A percentile compares a stretch with the other conserved stretches of the same genome.
Evolutionary conservation across 2,329 filamentous ascomycete species (phyloP).

Genomic region (Penicillium sp.): DNA sequence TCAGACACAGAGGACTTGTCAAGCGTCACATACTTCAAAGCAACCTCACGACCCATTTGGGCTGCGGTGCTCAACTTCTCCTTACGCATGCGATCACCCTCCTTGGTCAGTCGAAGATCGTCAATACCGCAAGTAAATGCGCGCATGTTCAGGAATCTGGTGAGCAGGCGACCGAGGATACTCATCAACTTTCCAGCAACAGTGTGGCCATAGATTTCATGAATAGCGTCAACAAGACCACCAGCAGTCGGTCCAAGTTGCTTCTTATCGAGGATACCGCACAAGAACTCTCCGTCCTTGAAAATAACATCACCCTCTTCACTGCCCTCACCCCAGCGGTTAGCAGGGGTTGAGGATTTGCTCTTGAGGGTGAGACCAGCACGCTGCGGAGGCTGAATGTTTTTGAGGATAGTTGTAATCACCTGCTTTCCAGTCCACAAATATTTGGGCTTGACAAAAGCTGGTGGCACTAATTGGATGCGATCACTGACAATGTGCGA

Average conservation of each 20-base stretch:
- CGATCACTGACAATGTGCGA: slow-evolving; percentile 82
- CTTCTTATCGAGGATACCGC: slow-evolving; percentile 91
- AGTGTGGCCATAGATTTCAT: slow-evolving; percentile 88
- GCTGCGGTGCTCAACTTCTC: slow-evolving; percentile 68
- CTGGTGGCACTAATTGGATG: slow-evolving; percentile 77
- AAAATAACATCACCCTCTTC: slow-evolving; percentile 84
- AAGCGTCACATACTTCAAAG: slow-evolving; percentile 84
- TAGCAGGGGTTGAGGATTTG: slow-evolving; percentile 74
- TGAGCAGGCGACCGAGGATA: slow-evolving; percentile 84
- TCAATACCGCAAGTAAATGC: slow-evolving; percentile 98
- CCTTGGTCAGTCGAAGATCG: slow-evolving; percentile 79
- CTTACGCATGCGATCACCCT: slow-evolving; percentile 72
- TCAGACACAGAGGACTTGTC: slow-evolving; percentile 63
- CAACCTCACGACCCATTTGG: slow-evolving; percentile 73
- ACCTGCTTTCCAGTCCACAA: slow-evolving; percentile 97
- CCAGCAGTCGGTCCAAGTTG: slow-evolving; percentile 87
- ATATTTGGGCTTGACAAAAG: slow-evolving; percentile 75
- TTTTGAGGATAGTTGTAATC: slow-evolving; percentile 88
- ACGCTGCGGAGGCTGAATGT: slow-evolving; percentile 77
- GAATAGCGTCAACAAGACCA: slow-evolving; percentile 86
- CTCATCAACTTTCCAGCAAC: slow-evolving; percentile 85
- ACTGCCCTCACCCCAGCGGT: slow-evolving; percentile 68
- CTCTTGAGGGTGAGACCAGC: slow-evolving; percentile 77
- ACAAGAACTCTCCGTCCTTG: slow-evolving; percentile 82
- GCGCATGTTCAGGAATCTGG: slow-evolving; percentile 85